Evolutionary conservation across 2,329 filamentous ascomycete species (phyloP).

Genomic region (Tolypocladium ophioglossoides): DNA sequence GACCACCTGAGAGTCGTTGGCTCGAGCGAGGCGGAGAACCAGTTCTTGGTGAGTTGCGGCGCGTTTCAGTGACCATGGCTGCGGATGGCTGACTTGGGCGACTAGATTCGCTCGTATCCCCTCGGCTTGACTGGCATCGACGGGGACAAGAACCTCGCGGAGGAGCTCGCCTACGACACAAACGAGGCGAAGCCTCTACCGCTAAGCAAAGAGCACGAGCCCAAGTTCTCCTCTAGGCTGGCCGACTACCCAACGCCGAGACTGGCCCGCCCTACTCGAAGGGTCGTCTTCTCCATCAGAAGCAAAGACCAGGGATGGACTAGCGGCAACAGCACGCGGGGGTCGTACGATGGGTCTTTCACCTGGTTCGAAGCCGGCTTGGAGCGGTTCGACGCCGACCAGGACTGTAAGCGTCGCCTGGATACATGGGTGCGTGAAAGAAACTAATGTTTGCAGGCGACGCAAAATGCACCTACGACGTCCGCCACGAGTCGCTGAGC

Average conservation of each 20-base stretch:
- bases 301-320: conserved; percentile 52
- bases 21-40: conserved; percentile 14
- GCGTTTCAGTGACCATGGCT: no score
- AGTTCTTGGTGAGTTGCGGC: conserved; percentile 19
- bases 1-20: conserved; percentile 13
- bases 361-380: conserved; percentile 56
- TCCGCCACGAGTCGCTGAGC: conserved; percentile 11
- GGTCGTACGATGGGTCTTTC: conserved; percentile 37
- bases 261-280: conserved; percentile 41
- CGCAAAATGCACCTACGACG: conserved; percentile 17
- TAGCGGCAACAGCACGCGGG: conserved; percentile 16
- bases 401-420: conserved; percentile 14
- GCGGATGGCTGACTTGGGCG: background rate
- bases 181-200: conserved; percentile 17
- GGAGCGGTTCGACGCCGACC: conserved; percentile 38
- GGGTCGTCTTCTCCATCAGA: conserved; percentile 48
- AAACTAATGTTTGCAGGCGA: conserved; percentile 13
- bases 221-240: conserved; percentile 19
- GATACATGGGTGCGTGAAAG: background rate
- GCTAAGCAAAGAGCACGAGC: conserved; percentile 14
- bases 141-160: conserved; percentile 13
- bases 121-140: conserved; percentile 22
- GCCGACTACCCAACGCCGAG: conserved; percentile 27
- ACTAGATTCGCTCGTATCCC: conserved; percentile 26
- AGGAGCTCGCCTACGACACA: conserved; percentile 18